Conservation (phyloP, 1,284 basidiomycete genomes). For the Fomitopsis betulina region DNA sequence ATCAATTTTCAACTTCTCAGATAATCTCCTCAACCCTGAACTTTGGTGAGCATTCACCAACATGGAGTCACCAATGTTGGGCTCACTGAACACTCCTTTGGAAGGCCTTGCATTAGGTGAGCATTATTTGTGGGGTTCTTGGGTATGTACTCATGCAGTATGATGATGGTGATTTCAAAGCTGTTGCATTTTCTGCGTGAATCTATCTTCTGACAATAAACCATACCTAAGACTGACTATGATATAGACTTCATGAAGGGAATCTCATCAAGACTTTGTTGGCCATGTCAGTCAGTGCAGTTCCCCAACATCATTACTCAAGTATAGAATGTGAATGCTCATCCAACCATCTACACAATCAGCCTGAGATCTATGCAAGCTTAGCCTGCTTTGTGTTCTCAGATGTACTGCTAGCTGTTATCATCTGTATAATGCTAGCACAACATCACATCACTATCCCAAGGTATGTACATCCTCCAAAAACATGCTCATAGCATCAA, state of each 20-base stretch:
- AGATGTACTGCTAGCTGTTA: background rate
- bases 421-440: background rate
- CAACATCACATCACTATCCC: background rate
- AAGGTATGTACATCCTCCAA: background rate
- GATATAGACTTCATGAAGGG: background rate
- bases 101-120: background rate
- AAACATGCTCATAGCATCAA: background rate
- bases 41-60: background rate
- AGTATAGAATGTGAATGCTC: no score
- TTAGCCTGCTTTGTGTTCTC: background rate
- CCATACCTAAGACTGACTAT: background rate
- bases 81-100: background rate
- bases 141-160: background rate
- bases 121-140: background rate
- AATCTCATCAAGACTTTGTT: background rate
- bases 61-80: background rate
- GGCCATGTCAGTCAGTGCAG: background rate
- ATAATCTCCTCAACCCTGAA: background rate
- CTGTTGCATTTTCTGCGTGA: background rate
- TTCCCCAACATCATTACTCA: no score
- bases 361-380: background rate
- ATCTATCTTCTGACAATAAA: background rate
- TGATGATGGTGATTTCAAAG: background rate
- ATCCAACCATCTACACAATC: no score
- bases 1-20: background rate